A percentile compares a stretch with the other conserved stretches of the same genome.
Conservation (phyloP, 306 rosid species). For the Malus sieversii region DNA sequence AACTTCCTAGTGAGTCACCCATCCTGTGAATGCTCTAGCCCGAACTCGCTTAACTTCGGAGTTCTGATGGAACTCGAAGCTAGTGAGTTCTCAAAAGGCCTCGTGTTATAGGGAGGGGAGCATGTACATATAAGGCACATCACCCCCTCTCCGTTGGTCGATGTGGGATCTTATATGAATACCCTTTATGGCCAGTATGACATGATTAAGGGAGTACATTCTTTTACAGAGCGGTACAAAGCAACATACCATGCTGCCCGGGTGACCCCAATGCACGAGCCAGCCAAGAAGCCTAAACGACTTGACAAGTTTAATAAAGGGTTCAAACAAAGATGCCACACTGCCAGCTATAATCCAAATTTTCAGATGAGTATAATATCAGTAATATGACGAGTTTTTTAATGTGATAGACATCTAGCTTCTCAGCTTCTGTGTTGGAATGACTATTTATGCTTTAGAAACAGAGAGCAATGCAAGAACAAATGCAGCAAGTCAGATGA, state of each 20-base stretch:
- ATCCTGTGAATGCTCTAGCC: too few relatives aligned
- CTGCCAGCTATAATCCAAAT: constrained; percentile 42
- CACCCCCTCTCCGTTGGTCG: too few relatives aligned
- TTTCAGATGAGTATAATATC: background rate
- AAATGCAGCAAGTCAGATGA: too few relatives aligned
- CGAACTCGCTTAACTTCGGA: too few relatives aligned
- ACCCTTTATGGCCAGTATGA: background rate
- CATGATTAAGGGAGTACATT: background rate
- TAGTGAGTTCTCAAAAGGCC: too few relatives aligned
- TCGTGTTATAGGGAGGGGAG: too few relatives aligned
- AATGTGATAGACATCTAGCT: background rate
- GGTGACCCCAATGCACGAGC: constrained; percentile 98
- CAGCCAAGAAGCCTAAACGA: constrained; percentile 67
- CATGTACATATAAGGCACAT: too few relatives aligned
- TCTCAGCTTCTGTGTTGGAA: too few relatives aligned
- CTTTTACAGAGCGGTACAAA: background rate
- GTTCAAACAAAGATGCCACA: constrained; percentile 47
- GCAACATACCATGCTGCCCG: constrained; percentile 64
- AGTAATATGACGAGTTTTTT: background rate
- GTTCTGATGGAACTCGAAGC: too few relatives aligned
- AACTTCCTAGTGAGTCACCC: too few relatives aligned
- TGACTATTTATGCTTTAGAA: too few relatives aligned
- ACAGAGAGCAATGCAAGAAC: too few relatives aligned
- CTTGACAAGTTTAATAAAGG: constrained; percentile 69
- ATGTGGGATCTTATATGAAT: background rate